phyloP scores from a whole-genome alignment of 768 basidiomycete genomes.

The Filobasidium wieringae region DNA sequence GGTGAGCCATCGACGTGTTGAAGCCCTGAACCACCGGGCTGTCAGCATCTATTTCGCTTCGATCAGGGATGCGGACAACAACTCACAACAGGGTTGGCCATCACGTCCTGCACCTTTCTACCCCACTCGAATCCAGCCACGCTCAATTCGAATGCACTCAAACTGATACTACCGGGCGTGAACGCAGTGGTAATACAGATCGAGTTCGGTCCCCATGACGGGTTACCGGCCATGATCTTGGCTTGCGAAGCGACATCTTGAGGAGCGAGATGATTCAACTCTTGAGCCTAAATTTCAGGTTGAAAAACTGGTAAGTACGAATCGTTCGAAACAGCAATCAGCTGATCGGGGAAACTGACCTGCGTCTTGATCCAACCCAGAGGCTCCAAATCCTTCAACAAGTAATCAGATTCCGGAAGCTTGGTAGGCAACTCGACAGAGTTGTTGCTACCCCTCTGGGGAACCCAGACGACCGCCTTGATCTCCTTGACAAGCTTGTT shows the following conservation, averaged over 20 bases:
- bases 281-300: constrained; percentile 42
- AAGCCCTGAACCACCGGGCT: constrained; percentile 51
- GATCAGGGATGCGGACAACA: background rate
- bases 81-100: constrained; percentile 61
- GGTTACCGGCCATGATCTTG: constrained; percentile 91
- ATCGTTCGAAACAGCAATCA: background rate
- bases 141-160: constrained; percentile 81
- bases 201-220: constrained; percentile 85
- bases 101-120: constrained; percentile 77
- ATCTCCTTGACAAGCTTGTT: constrained; percentile 99
- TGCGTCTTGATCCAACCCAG: constrained; percentile 97
- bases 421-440: constrained; percentile 79
- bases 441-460: constrained; percentile 91
- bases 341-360: constrained; percentile 37
- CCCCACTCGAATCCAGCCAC: constrained; percentile 97
- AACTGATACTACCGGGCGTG: constrained; percentile 92
- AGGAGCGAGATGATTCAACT: constrained; percentile 82
- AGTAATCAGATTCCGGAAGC: constrained; percentile 85
- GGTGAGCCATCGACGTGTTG: constrained; percentile 97
- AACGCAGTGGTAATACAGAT: constrained; percentile 92
- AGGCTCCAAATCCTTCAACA: constrained; percentile 88
- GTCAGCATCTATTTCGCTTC: constrained; percentile 8
- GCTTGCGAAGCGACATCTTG: constrained; percentile 88
- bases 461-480: constrained; percentile 90
- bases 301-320: background rate